Conservation (phyloP, 306 rosid species). For the Cicer arietinum region DNA sequence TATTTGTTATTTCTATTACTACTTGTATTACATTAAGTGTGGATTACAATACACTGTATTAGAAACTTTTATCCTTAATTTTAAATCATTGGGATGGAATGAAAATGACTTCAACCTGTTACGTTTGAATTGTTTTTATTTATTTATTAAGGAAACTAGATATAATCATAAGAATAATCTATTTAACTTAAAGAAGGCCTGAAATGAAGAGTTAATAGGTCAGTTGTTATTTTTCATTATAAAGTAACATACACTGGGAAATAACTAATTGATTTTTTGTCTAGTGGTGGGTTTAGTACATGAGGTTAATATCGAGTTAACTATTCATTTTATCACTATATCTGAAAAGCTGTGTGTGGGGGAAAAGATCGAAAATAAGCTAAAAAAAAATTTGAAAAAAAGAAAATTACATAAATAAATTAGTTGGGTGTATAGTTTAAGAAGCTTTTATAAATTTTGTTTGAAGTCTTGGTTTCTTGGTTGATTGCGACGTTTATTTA, state of each 20-base stretch:
- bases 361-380: background rate
- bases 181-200: background rate
- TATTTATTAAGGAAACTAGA: background rate
- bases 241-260: background rate
- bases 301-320: background rate
- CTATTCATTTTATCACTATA: background rate
- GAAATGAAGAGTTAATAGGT: background rate
- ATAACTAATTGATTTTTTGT: background rate
- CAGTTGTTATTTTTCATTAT: background rate
- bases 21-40: conserved; percentile 33
- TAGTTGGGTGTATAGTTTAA: too few relatives aligned
- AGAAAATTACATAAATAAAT: background rate
- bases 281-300: background rate
- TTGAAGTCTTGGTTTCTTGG: too few relatives aligned
- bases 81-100: background rate
- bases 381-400: background rate
- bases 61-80: conserved; percentile 23
- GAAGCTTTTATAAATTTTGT: too few relatives aligned
- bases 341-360: background rate
- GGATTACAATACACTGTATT: background rate
- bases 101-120: background rate
- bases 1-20: conserved; percentile 29
- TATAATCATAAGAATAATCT: background rate
- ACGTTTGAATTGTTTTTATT: background rate
- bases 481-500: too few relatives aligned